Evolutionary conservation across 352 stramenopile species (phyloP).

Genomic region (Pythium dissimile): DNA sequence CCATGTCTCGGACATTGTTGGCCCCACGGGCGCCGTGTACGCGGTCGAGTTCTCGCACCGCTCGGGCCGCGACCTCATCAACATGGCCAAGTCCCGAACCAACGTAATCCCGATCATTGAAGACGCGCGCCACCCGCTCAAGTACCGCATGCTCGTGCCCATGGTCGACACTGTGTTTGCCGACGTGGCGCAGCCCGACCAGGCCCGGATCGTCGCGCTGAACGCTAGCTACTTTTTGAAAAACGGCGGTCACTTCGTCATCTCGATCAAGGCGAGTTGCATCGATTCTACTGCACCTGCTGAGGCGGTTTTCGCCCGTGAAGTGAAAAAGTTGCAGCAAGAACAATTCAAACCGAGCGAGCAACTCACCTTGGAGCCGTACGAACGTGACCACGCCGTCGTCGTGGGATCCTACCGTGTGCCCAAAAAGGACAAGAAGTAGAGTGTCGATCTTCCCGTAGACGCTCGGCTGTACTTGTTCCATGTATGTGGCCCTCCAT

Average conservation of each 20-base stretch:
- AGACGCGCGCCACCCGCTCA: slow-evolving; percentile 96
- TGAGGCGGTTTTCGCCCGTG: slow-evolving; percentile 96
- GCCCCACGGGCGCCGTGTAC: slow-evolving; percentile 96
- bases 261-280: slow-evolving; percentile 99
- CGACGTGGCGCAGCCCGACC: slow-evolving; percentile 99
- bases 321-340: slow-evolving; percentile 97
- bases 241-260: slow-evolving; percentile 98
- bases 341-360: slow-evolving; percentile 99
- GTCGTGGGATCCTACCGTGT: slow-evolving; percentile 94
- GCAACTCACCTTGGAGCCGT: slow-evolving; percentile 99
- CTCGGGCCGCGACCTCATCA: slow-evolving; percentile 98
- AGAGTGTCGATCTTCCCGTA: too few relatives aligned
- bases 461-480: too few relatives aligned
- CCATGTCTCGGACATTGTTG: slow-evolving; percentile 99
- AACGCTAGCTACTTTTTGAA: slow-evolving; percentile 99
- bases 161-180: slow-evolving; percentile 99
- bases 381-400: slow-evolving; percentile 99
- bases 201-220: slow-evolving; percentile 98
- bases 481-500: slow-evolving; percentile 22
- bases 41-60: slow-evolving; percentile 99
- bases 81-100: slow-evolving; percentile 98
- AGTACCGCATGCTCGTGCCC: slow-evolving; percentile 98
- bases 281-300: slow-evolving; percentile 98
- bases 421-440: slow-evolving; percentile 33
- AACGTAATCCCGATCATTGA: slow-evolving; percentile 99